These are phyloP conservation scores for Endotrypanum monterogeii DNA, from an alignment of 208 protist species.

Conservation along the genomic window DNA sequence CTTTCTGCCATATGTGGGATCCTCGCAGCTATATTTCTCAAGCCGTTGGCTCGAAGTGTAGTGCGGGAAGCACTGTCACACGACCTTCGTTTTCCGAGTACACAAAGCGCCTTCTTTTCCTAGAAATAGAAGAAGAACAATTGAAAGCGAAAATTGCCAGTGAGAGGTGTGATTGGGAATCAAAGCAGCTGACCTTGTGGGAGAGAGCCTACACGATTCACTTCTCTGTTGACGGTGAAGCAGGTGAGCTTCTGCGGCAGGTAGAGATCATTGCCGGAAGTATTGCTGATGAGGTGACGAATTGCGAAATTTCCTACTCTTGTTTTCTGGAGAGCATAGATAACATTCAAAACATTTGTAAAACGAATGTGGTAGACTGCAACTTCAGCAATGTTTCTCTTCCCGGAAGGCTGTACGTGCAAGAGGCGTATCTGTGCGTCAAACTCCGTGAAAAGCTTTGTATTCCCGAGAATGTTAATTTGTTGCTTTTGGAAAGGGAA, in stretches of 20 bases:
- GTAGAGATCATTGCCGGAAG: neutral
- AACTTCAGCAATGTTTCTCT: neutral
- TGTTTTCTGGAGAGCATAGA: neutral
- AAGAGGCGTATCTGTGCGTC: neutral
- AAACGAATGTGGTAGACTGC: neutral
- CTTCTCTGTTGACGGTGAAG: neutral
- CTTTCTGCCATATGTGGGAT: neutral
- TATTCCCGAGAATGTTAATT: neutral
- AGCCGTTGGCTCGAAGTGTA: neutral
- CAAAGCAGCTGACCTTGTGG: neutral
- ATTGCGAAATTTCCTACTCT: neutral
- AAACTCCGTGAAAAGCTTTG: neutral
- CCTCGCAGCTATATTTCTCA: conserved; percentile 6
- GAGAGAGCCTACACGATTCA: neutral
- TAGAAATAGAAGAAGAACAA: neutral
- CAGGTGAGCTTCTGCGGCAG: neutral
- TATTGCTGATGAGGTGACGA: neutral
- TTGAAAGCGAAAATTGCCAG: neutral
- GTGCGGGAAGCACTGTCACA: no score
- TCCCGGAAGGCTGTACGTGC: neutral
- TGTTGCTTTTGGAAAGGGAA: neutral
- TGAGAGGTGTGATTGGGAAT: neutral
- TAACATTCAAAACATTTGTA: neutral
- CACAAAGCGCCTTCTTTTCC: neutral
- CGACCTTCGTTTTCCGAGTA: conserved; percentile 6